A percentile compares a stretch with the other conserved stretches of the same genome.
phyloP scores from a whole-genome alignment of 176 grass and related monocot species.

The Carex pumila region DNA sequence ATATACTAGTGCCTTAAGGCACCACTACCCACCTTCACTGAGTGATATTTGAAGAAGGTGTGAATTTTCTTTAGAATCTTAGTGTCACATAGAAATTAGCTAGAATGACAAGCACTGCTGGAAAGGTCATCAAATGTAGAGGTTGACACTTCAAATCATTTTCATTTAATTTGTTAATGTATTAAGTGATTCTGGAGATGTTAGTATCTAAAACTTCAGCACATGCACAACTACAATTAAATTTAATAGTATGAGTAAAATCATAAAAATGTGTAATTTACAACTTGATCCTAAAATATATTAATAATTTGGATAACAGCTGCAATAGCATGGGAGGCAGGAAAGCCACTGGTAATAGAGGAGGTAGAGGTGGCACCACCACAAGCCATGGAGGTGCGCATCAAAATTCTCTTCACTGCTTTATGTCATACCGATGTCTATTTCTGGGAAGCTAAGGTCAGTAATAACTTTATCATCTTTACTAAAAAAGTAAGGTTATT shows the following conservation, averaged over 20 bases:
- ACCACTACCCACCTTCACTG: neutral
- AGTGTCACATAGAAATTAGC: neutral
- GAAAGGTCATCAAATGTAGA: constrained; percentile 82
- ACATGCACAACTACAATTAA: neutral
- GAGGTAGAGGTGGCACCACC: constrained; percentile 82
- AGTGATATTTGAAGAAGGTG: neutral
- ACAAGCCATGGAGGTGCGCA: constrained; percentile 74
- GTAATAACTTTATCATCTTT: neutral
- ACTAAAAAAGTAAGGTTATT: no score
- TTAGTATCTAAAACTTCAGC: neutral
- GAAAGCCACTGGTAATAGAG: constrained; percentile 73
- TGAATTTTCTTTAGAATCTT: neutral
- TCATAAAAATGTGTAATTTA: neutral
- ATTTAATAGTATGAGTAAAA: neutral
- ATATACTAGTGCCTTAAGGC: constrained; percentile 1
- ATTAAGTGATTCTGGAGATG: neutral
- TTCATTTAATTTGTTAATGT: neutral
- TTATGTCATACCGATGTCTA: constrained; percentile 92
- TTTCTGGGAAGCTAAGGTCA: constrained; percentile 95
- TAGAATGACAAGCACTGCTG: constrained; percentile 50
- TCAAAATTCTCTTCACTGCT: constrained; percentile 77
- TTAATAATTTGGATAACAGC: constrained; percentile 30
- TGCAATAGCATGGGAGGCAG: constrained; percentile 76
- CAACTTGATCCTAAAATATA: neutral
- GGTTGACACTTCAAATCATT: constrained; percentile 20